Percentiles rank a stretch among this genome's conserved stretches.
Conservation (phyloP, 805 yeast species). For the Dipodascus geniculatus region DNA sequence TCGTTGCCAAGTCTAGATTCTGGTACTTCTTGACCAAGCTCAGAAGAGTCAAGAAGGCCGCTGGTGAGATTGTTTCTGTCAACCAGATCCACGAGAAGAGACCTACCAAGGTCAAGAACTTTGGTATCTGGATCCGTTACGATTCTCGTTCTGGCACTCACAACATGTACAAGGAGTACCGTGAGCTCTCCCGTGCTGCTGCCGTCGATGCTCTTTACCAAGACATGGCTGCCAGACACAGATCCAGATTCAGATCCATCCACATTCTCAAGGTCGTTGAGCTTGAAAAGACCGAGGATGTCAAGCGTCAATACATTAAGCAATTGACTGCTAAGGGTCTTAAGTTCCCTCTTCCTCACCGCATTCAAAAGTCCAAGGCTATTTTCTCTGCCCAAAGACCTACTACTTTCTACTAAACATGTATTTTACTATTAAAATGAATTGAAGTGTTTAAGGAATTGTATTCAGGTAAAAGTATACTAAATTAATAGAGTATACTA, state of each 20-base stretch:
- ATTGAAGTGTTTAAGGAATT: neutral
- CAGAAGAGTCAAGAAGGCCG: slow-evolving; percentile 99
- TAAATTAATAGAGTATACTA: too few species aligned
- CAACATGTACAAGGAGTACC: slow-evolving; percentile 99
- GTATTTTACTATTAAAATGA: slow-evolving; percentile 1
- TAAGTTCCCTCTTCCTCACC: slow-evolving; percentile 99
- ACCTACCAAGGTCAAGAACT: slow-evolving; percentile 99
- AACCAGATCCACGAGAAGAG: slow-evolving; percentile 85
- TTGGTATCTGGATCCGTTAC: slow-evolving; percentile 99
- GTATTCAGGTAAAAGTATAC: too few species aligned
- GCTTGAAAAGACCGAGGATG: slow-evolving; percentile 94
- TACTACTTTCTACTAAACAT: slow-evolving; percentile 84
- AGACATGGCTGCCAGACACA: slow-evolving; percentile 99
- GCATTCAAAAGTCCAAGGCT: slow-evolving; percentile 83
- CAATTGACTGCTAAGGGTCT: slow-evolving; percentile 92
- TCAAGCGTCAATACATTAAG: slow-evolving; percentile 98
- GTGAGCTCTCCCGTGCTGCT: slow-evolving; percentile 98
- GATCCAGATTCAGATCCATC: slow-evolving; percentile 99
- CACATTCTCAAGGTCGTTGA: slow-evolving; percentile 99
- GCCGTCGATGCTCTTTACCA: slow-evolving; percentile 98
- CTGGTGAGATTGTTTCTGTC: slow-evolving; percentile 96
- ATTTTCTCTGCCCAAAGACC: slow-evolving; percentile 90
- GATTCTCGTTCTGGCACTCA: slow-evolving; percentile 99
- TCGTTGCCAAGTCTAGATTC: slow-evolving; percentile 99
- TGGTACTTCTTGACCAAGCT: slow-evolving; percentile 99